Conservation (phyloP, 306 rosid species). For the Cicer cuneatum region DNA sequence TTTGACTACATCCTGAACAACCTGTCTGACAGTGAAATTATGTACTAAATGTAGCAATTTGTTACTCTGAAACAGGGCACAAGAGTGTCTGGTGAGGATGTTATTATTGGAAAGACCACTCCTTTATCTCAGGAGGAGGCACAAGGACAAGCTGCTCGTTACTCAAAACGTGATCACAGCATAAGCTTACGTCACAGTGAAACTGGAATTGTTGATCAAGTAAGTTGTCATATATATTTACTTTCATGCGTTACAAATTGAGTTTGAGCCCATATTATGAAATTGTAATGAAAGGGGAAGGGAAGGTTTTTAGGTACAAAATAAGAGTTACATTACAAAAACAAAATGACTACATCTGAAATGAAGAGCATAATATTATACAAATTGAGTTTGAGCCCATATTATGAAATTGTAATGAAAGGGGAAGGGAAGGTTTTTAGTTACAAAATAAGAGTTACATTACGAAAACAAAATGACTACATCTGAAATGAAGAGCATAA, state of each 20-base stretch:
- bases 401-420: not conserved
- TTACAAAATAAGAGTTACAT: constrained; percentile 11
- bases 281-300: constrained; percentile 3
- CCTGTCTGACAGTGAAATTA: constrained; percentile 18
- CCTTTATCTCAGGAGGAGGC: constrained; percentile 91
- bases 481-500: constrained; percentile 24
- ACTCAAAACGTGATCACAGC: constrained; percentile 93
- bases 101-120: constrained; percentile 95
- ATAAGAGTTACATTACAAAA: constrained; percentile 16
- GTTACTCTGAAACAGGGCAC: constrained; percentile 70
- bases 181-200: constrained; percentile 98
- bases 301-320: constrained; percentile 5
- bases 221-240: constrained; percentile 45
- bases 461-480: constrained; percentile 1
- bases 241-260: not conserved
- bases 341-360: constrained; percentile 5
- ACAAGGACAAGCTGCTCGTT: constrained; percentile 83
- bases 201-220: constrained; percentile 98
- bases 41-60: constrained; percentile 33
- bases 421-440: constrained; percentile 13
- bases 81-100: constrained; percentile 98
- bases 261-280: constrained; percentile 10
- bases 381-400: constrained; percentile 14
- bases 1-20: constrained; percentile 10
- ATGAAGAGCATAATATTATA: too few species aligned